These are phyloP conservation scores for Phyllosticta citribraziliensis DNA, from an alignment of 2,329 filamentous ascomycete genomes.

Conservation along the genomic window DNA sequence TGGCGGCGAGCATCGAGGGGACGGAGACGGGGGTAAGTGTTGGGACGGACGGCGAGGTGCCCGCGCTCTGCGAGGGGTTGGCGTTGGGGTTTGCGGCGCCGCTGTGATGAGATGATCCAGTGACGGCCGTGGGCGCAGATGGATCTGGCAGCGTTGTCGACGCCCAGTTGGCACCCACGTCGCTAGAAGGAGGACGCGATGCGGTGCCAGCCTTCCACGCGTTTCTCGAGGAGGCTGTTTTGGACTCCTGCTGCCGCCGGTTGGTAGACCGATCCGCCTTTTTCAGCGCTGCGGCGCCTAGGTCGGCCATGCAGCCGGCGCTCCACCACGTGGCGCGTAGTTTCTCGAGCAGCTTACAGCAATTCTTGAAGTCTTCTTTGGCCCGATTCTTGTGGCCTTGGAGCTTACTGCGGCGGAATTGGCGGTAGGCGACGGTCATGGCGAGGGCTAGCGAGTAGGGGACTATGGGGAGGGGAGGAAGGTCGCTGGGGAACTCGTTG, in stretches of 20 bases:
- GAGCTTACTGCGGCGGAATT: conserved; percentile 43
- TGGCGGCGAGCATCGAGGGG: conserved; percentile 1
- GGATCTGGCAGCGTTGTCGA: too few species aligned
- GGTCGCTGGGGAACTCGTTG: conserved; percentile 33
- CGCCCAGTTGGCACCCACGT: too few species aligned
- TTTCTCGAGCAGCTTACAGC: conserved; percentile 34
- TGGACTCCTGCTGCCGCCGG: too few species aligned
- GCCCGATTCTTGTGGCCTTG: conserved; percentile 38
- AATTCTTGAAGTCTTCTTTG: conserved; percentile 35
- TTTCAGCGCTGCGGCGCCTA: conserved; percentile 28
- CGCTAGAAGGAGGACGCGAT: too few species aligned
- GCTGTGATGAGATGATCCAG: background rate
- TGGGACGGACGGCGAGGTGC: background rate
- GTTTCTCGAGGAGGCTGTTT: background rate
- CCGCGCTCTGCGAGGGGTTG: background rate
- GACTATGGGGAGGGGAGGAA: conserved; percentile 45
- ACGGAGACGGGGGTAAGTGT: background rate
- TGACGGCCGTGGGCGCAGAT: background rate
- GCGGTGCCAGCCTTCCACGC: background rate
- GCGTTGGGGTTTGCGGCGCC: too few species aligned
- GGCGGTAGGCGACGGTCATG: conserved; percentile 47
- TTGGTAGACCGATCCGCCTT: conserved; percentile 21
- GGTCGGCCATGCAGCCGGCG: conserved; percentile 36
- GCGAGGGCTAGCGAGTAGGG: conserved; percentile 48
- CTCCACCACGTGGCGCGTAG: conserved; percentile 36